Base-by-base conservation (phyloP, 129 eudicot species). In the Ambrosia trifida region DNA sequence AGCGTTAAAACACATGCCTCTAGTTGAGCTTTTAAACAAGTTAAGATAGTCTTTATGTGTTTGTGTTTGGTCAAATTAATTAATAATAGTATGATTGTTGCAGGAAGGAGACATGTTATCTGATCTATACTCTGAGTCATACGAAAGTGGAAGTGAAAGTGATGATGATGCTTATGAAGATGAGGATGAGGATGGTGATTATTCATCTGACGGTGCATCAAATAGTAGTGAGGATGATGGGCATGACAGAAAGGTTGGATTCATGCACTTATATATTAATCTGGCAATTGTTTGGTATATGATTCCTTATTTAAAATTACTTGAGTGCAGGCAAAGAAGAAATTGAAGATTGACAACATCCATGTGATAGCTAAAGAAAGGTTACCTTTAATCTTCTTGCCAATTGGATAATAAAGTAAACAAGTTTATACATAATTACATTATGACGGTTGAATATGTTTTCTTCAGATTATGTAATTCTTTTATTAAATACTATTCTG, bases 141-240 rank as follows among this genome's bases (percentile, higher is more conserved):
- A 94, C 28, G 97, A 84, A 68, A 87, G 87, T 82, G 96, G 89
- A 72, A 87, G 82, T 82, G 96, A 86, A 83, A 87, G 89, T 67
- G 96, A 89, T 38, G 86, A 86, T 47, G 89, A 85, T 69, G 85
- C 75, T 31, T 72, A 80, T 56, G 82, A 60, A 50, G 96, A 84
- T 45, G 97, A 83, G 14, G 88, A 81, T 35, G 87, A 82, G 3
- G 82, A 83, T 11, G 86, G 83, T 65, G 89, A 83, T 56, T 82
- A 84, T 36, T 69, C 76, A 45, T 72, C 86, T 7, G 96, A 88
- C 16, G 90, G 85, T 75, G 83, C 79, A 61, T 83, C 85, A 50
- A 80, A 77, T 72, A 78, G 78, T 63, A 83, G 82, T 64, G 90
- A 78, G 32, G 90, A 80, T 51, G 79, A 51, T 58, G 77, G 68